Percentiles rank a stretch among this genome's conserved stretches.
Conservation (phyloP, 768 basidiomycete genomes). For the Roridomyces roridus region DNA sequence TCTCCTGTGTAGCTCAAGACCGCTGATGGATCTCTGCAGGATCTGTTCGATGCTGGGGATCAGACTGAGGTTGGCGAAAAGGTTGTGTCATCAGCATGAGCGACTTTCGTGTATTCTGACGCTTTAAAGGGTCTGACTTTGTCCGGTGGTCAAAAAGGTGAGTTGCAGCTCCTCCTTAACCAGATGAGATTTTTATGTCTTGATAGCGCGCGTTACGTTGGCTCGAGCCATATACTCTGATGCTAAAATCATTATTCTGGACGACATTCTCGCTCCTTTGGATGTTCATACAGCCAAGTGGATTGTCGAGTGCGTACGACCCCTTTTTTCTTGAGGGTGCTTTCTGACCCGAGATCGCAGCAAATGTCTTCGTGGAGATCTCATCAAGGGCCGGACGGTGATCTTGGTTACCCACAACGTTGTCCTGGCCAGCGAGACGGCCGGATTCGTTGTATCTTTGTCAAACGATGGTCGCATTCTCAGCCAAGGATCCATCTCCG, state of each 20-base stretch:
- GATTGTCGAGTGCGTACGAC: constrained; percentile 56
- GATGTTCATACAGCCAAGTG: constrained; percentile 84
- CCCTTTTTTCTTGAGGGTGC: too few relatives aligned
- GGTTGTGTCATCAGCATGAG: constrained; percentile 51
- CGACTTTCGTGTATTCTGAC: not conserved
- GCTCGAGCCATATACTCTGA: constrained; percentile 54
- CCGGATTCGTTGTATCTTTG: constrained; percentile 51
- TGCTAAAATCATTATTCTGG: constrained; percentile 70
- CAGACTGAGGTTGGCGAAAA: constrained; percentile 76
- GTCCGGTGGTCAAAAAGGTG: constrained; percentile 47
- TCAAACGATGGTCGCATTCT: constrained; percentile 47
- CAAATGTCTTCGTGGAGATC: constrained; percentile 48
- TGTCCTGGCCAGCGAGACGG: constrained; percentile 44
- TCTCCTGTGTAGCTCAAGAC: too few relatives aligned
- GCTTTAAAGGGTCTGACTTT: constrained; percentile 15
- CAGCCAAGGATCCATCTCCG: constrained; percentile 47
- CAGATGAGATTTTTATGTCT: too few relatives aligned
- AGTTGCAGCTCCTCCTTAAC: too few relatives aligned
- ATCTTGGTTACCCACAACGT: constrained; percentile 56
- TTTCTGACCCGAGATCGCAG: not conserved
- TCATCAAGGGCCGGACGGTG: constrained; percentile 49
- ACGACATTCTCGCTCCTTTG: constrained; percentile 73
- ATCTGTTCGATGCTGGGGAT: constrained; percentile 72
- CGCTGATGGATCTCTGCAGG: constrained; percentile 12
- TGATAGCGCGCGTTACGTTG: constrained; percentile 49